Evolutionary conservation across 345 rosid genomes (phyloP).

Genomic region (Salix suchowensis): DNA sequence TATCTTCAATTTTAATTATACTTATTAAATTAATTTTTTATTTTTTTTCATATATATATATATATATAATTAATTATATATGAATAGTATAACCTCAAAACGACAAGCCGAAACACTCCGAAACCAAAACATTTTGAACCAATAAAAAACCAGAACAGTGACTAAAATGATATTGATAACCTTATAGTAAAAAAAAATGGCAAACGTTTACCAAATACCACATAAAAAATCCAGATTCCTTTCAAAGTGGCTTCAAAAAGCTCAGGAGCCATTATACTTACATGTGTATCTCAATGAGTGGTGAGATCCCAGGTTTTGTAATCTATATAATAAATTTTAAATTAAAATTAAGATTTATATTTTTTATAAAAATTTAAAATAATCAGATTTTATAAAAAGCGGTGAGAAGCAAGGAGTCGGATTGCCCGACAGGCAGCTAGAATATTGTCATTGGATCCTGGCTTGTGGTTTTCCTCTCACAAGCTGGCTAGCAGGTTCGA

Average conservation of each 20-base stretch:
- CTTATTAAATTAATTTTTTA: too few species aligned
- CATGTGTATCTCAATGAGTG: too few species aligned
- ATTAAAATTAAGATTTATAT: fast-evolving
- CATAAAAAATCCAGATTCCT: background rate
- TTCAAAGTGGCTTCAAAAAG: background rate
- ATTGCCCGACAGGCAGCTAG: background rate
- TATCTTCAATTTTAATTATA: too few species aligned
- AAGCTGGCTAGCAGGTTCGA: background rate
- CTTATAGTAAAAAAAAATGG: background rate
- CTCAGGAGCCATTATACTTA: background rate
- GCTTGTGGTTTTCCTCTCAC: background rate
- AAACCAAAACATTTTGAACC: fast-evolving
- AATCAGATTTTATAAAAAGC: too few species aligned
- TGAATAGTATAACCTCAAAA: too few species aligned
- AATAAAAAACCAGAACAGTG: too few species aligned
- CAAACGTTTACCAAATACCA: background rate
- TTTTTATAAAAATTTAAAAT: too few species aligned
- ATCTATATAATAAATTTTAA: too few species aligned
- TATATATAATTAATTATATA: too few species aligned
- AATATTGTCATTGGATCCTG: background rate
- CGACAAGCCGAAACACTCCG: fast-evolving
- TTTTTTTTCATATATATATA: too few species aligned
- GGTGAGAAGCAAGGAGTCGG: background rate
- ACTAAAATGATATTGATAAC: too few species aligned
- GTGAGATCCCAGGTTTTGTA: too few species aligned